Evolutionary conservation across 1,284 basidiomycete species (phyloP), one percentile per base, ranked within the genome.

Genomic region (Naganishia sp.): DNA sequence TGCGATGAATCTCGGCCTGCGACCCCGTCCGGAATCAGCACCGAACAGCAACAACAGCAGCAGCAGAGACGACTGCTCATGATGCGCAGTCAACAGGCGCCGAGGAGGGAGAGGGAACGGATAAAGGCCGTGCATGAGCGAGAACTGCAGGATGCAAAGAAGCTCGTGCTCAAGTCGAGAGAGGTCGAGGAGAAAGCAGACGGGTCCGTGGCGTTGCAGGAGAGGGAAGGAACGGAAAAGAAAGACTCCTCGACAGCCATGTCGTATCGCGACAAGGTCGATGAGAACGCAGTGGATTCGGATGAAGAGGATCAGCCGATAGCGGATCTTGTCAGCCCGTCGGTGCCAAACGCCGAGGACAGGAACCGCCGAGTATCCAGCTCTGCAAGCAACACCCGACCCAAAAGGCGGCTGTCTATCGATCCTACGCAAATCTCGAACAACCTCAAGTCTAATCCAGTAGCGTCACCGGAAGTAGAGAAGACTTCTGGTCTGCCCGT

Each of bases 71-170:
- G 58, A 18, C 58, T 61, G 65, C 58, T 72, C 13, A 63, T 69
- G 55, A 72, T 76, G 72, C 69, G 68, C 23, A 74, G 73, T n/a
- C 68, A 67, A 32, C 79, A 80, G 69, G 78, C 77, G 10, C 79
- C 79, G 2, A 69, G 79, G 35, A 74, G 72, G 31, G 74, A 77
- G 54, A 68, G 78, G 32, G 63, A 78, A 6, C 65, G 71, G 10
- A 39, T 72, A 17, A 69, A 72, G 52, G 71, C 72, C 50, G 53
- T 66, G 9, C 65, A 53, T 21, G 57, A 66, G n/a, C 57, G 57
- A 28, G 60, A 67, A 47, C 15, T 60, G n/a, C 67, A 71, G 45
- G 54, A 55, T 49, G 46, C 61, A 28, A 55, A 39, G 23, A 60
- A 64, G 35, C 54, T 52, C 39, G 31, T 9, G 28, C 43, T 52